A percentile compares a stretch with the other conserved stretches of the same genome.
phyloP scores from a whole-genome alignment of 2,329 filamentous ascomycete species.

The Penicillium brasilianum region DNA sequence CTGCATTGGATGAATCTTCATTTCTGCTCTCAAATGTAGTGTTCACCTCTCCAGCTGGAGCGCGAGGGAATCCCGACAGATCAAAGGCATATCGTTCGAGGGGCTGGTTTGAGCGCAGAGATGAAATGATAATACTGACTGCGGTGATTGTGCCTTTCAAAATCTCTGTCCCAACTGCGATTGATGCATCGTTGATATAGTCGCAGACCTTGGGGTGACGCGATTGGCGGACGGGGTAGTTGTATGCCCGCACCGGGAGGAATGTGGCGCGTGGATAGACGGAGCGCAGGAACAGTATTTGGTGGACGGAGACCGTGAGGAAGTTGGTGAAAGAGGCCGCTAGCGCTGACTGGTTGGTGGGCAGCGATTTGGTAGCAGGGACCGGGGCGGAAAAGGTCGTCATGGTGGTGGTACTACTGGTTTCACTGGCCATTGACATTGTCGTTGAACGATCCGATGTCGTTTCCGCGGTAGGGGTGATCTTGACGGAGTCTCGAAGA shows the following conservation, averaged over 20 bases:
- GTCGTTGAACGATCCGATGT: slow-evolving; percentile 39
- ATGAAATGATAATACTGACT: slow-evolving; percentile 63
- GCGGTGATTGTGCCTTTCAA: slow-evolving; percentile 62
- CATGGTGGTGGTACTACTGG: slow-evolving; percentile 47
- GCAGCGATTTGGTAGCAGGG: slow-evolving; percentile 47
- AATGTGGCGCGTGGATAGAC: slow-evolving; percentile 82
- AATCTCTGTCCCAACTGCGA: slow-evolving; percentile 73
- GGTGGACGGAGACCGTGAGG: slow-evolving; percentile 81
- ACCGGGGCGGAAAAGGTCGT: slow-evolving; percentile 48
- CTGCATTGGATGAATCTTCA: slow-evolving; percentile 42
- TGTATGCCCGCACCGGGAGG: slow-evolving; percentile 78
- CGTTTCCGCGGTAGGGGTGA: slow-evolving; percentile 42
- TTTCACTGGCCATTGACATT: slow-evolving; percentile 51
- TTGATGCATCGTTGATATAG: slow-evolving; percentile 82
- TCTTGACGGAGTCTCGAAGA: slow-evolving; percentile 45
- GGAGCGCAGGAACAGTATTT: slow-evolving; percentile 78
- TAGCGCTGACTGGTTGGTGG: slow-evolving; percentile 62
- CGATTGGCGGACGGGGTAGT: slow-evolving; percentile 81
- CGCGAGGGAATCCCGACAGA: slow-evolving; percentile 60
- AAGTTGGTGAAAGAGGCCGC: slow-evolving; percentile 77
- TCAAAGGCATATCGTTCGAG: slow-evolving; percentile 67
- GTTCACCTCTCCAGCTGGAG: slow-evolving; percentile 54
- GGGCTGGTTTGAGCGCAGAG: slow-evolving; percentile 55
- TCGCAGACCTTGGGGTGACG: slow-evolving; percentile 83
- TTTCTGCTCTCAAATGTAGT: slow-evolving; percentile 55